phyloP scores from a whole-genome alignment of 176 grass and related monocot species.

The Zizania latifolia region DNA sequence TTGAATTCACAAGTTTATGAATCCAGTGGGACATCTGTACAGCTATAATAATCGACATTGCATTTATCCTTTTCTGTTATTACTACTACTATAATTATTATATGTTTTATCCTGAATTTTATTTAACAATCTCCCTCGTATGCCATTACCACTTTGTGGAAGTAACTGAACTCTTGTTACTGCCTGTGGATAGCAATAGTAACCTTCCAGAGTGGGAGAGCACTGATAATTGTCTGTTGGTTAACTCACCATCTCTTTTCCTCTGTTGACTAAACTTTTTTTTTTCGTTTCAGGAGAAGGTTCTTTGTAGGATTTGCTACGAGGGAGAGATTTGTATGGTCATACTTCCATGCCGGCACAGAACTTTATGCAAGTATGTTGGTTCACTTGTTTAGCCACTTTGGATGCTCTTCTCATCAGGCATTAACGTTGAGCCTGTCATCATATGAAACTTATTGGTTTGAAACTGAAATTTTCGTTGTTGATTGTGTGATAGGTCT shows the following conservation, averaged over 20 bases:
- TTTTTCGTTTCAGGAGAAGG: conserved; percentile 66
- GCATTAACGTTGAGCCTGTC: neutral
- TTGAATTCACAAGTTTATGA: neutral
- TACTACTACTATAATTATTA: no score
- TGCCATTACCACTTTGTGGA: neutral
- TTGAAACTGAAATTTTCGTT: conserved; percentile 11
- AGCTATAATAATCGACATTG: neutral
- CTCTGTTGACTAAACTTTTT: neutral
- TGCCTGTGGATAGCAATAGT: neutral
- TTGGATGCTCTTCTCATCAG: neutral
- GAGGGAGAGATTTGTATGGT: conserved; percentile 91
- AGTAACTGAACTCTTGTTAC: neutral
- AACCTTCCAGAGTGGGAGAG: neutral
- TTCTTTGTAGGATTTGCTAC: conserved; percentile 92
- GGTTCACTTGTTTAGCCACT: neutral
- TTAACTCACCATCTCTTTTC: neutral
- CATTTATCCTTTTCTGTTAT: neutral
- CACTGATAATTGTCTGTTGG: neutral
- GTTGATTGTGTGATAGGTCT: conserved; percentile 36
- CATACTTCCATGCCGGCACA: conserved; percentile 79
- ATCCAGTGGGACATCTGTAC: neutral
- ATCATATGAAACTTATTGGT: neutral
- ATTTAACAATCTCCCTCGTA: no score
- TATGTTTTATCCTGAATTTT: no score
- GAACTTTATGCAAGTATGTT: conserved; percentile 92